Base-by-base conservation (phyloP, 805 yeast genomes). In the Yarrowia osloensis region DNA sequence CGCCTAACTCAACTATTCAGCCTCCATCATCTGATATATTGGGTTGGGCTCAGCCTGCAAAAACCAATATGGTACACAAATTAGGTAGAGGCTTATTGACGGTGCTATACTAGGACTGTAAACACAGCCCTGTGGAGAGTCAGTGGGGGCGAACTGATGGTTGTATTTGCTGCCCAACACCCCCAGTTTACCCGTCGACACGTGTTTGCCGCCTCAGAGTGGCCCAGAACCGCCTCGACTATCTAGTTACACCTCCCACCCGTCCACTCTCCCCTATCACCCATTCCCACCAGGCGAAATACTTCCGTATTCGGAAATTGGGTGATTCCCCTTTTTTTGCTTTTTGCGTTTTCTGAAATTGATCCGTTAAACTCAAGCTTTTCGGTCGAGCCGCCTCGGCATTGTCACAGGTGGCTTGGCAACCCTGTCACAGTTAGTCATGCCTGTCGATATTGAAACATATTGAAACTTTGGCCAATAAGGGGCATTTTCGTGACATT, bases 271-370 rank as follows among this genome's bases (percentile, higher is more conserved):
- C 39, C 39, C 13, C 12, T 35, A 17, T 5, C 35, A 31, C 39
- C 39, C 35, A 31, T 31, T 11, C 2, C 40, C 5, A 8, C 42
- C 13, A 19, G 46, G 17, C n/a, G 47, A 42, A 24, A 44, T 6
- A 29, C 26, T 50, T 50, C 57, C 57, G 28, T 21, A 31, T 50
- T 50, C 39, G 57, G 57, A 50, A 50, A 50, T 31, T 29, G 55
- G 37, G 26, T 3, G 11, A 29, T 49, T 3, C 24, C 37, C 46
- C 46, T 7, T 40, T 39, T 9, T 39, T 33, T 44, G 31, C 49
- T 24, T 24, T 81, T 49, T 47, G 17, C 29, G 39, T 21, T 49
- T 28, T 17, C 8, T 33, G 28, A 31, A 50, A 50, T 50, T 50
- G 40, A 31, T 50, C 57, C 57, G 57, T 50, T 50, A 50, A 22